Conservation (phyloP, 257 asterid species). For the Solanum virginianum region DNA sequence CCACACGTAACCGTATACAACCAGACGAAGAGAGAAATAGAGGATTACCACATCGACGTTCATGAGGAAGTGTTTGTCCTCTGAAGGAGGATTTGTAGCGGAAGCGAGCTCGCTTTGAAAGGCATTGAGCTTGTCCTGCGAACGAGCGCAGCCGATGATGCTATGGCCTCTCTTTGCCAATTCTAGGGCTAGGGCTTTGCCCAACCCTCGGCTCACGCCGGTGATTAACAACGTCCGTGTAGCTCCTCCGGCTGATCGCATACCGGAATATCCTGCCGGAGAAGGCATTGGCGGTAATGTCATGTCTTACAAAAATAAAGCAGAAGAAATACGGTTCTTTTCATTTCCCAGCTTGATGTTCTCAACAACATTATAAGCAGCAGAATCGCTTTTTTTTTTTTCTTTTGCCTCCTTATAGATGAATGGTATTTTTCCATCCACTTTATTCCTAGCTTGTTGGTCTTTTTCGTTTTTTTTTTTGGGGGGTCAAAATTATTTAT, state of each 20-base stretch:
- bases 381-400: too few species aligned
- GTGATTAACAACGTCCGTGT: slow-evolving; percentile 60
- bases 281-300: slow-evolving; percentile 19
- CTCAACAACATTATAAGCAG: not conserved
- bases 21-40: not conserved
- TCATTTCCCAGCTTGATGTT: not conserved
- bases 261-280: slow-evolving; percentile 15
- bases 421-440: too few species aligned
- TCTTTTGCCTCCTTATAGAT: too few species aligned
- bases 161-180: slow-evolving; percentile 83
- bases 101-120: slow-evolving; percentile 62
- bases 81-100: slow-evolving; percentile 15
- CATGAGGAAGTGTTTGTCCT: slow-evolving; percentile 46
- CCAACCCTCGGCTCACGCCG: slow-evolving; percentile 87
- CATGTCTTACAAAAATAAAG: not conserved
- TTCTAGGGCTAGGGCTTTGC: slow-evolving; percentile 84
- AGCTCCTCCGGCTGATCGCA: slow-evolving; percentile 15
- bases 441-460: too few species aligned
- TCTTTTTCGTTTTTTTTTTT: too few species aligned
- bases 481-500: too few species aligned
- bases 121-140: slow-evolving; percentile 55
- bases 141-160: slow-evolving; percentile 87
- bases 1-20: not conserved
- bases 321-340: not conserved
- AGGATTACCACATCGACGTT: slow-evolving; percentile 68